Conservation (phyloP, 1,284 basidiomycete genomes). For the Ustilago tritici region DNA sequence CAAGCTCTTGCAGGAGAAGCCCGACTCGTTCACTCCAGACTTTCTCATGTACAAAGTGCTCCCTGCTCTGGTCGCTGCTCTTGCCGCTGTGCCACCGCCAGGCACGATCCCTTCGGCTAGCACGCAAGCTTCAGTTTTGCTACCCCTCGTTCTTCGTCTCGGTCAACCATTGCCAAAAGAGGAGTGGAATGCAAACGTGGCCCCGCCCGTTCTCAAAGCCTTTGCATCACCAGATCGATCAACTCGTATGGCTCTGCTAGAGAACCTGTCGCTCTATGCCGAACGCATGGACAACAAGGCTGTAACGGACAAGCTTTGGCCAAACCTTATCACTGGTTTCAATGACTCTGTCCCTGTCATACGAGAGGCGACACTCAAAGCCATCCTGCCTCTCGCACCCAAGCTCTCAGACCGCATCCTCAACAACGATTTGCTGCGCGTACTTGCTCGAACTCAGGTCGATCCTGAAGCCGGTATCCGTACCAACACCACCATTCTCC, state of each 20-base stretch:
- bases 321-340: slow-evolving; percentile 93
- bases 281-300: slow-evolving; percentile 87
- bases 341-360: slow-evolving; percentile 92
- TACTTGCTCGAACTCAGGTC: slow-evolving; percentile 90
- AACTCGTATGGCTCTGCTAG: slow-evolving; percentile 91
- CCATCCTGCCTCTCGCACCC: slow-evolving; percentile 83
- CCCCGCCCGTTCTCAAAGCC: slow-evolving; percentile 58
- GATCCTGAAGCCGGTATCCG: slow-evolving; percentile 94
- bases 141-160: slow-evolving; percentile 64
- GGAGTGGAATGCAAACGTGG: slow-evolving; percentile 55
- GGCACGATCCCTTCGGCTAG: slow-evolving; percentile 49
- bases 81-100: slow-evolving; percentile 38
- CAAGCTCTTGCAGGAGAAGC: slow-evolving; percentile 65
- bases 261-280: slow-evolving; percentile 84
- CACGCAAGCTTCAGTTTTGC: slow-evolving; percentile 47
- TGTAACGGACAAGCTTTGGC: slow-evolving; percentile 91
- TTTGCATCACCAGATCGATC: slow-evolving; percentile 77
- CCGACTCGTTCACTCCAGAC: slow-evolving; percentile 78
- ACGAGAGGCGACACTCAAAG: slow-evolving; percentile 91
- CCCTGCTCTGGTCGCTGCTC: slow-evolving; percentile 87
- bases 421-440: slow-evolving; percentile 94
- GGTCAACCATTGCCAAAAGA: slow-evolving; percentile 51
- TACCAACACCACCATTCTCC: slow-evolving; percentile 96
- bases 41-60: slow-evolving; percentile 88
- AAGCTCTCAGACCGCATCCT: slow-evolving; percentile 87